Evolutionary conservation across 2,329 filamentous ascomycete species (phyloP).

Genomic region (Helminthosporium solani): DNA sequence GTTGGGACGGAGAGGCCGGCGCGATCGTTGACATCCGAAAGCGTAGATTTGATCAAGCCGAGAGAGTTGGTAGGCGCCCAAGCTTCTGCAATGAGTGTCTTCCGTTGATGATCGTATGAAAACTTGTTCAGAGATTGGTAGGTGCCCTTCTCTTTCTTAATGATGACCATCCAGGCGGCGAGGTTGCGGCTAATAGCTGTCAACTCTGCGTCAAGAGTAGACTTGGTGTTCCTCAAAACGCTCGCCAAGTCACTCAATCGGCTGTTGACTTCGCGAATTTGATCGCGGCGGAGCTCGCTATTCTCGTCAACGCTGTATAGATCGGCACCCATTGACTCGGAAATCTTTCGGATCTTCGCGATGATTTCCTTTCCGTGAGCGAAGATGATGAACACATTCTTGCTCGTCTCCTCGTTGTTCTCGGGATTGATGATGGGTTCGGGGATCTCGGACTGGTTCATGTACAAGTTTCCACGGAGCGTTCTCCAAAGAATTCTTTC

Average conservation of each 20-base stretch:
- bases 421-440: slow-evolving; percentile 88
- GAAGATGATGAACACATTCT: slow-evolving; percentile 99
- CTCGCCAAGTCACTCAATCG: slow-evolving; percentile 87
- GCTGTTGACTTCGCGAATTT: slow-evolving; percentile 96
- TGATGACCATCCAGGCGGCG: slow-evolving; percentile 94
- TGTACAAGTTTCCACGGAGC: slow-evolving; percentile 95
- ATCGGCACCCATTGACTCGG: slow-evolving; percentile 92
- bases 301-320: slow-evolving; percentile 98
- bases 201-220: slow-evolving; percentile 87
- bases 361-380: slow-evolving; percentile 98
- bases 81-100: slow-evolving; percentile 94
- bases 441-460: slow-evolving; percentile 99
- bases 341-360: slow-evolving; percentile 98
- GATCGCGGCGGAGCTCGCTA: slow-evolving; percentile 88
- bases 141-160: slow-evolving; percentile 97
- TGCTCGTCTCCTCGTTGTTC: slow-evolving; percentile 88
- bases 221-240: slow-evolving; percentile 92
- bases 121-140: slow-evolving; percentile 95
- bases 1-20: slow-evolving; percentile 96
- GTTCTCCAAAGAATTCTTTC: slow-evolving; percentile 98
- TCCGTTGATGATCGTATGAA: slow-evolving; percentile 92
- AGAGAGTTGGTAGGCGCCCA: slow-evolving; percentile 95
- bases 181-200: slow-evolving; percentile 90
- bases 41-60: slow-evolving; percentile 82
- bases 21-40: slow-evolving; percentile 95